Evolutionary conservation across 768 basidiomycete genomes (phyloP).

Genomic region (Leccinum barrowsii): DNA sequence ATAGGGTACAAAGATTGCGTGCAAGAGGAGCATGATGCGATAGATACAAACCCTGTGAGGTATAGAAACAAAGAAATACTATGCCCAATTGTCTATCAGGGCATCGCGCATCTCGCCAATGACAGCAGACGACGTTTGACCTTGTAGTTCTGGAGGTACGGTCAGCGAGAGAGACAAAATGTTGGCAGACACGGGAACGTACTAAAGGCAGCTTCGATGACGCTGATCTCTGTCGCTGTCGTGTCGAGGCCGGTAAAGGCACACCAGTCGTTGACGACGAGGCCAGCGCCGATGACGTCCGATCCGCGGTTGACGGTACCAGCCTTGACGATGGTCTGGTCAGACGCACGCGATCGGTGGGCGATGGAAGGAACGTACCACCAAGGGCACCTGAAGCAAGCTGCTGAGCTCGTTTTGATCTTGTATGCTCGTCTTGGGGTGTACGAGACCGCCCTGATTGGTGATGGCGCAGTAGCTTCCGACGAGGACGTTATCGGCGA

Average conservation of each 20-base stretch:
- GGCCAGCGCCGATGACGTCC: constrained; percentile 94
- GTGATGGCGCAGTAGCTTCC: constrained; percentile 94
- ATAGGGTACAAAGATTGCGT: constrained; percentile 19
- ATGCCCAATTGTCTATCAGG: constrained; percentile 89
- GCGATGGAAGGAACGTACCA: constrained; percentile 53
- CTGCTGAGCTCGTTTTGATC: constrained; percentile 97
- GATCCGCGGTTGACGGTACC: constrained; percentile 99
- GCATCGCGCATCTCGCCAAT: constrained; percentile 92
- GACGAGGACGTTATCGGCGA: constrained; percentile 95
- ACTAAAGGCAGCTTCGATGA: neutral
- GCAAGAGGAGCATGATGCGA: constrained; percentile 4
- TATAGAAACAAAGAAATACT: constrained; percentile 6
- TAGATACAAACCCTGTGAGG: constrained; percentile 1
- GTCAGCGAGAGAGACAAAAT: constrained; percentile 4
- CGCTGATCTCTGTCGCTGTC: constrained; percentile 84
- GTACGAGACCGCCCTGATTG: constrained; percentile 96
- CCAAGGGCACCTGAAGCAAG: constrained; percentile 89
- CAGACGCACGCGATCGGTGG: neutral
- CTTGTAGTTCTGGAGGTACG: constrained; percentile 66
- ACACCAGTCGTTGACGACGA: constrained; percentile 99
- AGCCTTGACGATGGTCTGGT: constrained; percentile 48
- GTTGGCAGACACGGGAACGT: constrained; percentile 32
- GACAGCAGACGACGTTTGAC: constrained; percentile 74
- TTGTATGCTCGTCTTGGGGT: constrained; percentile 94
- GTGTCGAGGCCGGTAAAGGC: constrained; percentile 99